phyloP scores from a whole-genome alignment of 345 rosid genomes.

The Crucihimalaya himalaica region DNA sequence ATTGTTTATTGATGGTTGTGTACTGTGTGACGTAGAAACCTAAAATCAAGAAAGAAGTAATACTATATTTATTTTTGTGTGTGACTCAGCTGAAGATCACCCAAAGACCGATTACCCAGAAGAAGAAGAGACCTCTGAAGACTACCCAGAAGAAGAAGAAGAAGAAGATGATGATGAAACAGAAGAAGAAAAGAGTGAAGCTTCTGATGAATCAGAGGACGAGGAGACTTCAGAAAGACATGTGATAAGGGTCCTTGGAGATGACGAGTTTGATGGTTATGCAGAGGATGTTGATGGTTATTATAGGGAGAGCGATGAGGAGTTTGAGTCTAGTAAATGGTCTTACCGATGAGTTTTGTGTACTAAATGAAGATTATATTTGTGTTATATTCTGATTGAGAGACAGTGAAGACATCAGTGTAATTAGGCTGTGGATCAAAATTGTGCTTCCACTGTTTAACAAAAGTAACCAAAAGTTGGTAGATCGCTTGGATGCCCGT shows the following conservation, averaged over 20 bases:
- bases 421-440: too few relatives aligned
- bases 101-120: slow-evolving; percentile 83
- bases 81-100: slow-evolving; percentile 67
- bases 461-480: too few relatives aligned
- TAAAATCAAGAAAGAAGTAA: not conserved
- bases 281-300: too few relatives aligned
- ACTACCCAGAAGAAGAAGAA: slow-evolving; percentile 43
- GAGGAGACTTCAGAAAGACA: slow-evolving; percentile 27
- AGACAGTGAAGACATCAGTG: too few relatives aligned
- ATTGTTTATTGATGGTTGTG: not conserved
- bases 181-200: slow-evolving; percentile 36
- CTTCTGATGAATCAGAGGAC: slow-evolving; percentile 35
- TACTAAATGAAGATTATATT: too few relatives aligned
- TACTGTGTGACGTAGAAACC: not conserved
- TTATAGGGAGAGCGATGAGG: too few relatives aligned
- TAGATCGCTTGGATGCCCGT: too few relatives aligned
- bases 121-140: slow-evolving; percentile 65
- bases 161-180: slow-evolving; percentile 31
- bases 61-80: not conserved
- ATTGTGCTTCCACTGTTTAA: too few relatives aligned
- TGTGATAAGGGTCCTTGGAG: slow-evolving; percentile 37
- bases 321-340: too few relatives aligned
- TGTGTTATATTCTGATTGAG: too few relatives aligned
- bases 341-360: too few relatives aligned
- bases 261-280: slow-evolving; percentile 28